Conservation (phyloP, 2,329 filamentous ascomycete species). For the Teratosphaeria nubilosa region DNA sequence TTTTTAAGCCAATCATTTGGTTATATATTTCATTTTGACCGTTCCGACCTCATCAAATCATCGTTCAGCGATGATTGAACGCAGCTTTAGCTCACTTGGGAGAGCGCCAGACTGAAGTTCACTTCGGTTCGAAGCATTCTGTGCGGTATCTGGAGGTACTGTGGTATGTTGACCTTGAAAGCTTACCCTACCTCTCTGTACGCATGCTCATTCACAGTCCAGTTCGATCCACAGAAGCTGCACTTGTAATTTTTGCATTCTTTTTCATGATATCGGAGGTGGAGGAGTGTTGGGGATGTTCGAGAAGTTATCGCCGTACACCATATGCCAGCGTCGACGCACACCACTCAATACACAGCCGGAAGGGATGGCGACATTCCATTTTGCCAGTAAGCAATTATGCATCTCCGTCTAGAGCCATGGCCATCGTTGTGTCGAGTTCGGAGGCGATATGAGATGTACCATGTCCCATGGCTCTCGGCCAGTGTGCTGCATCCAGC, state of each 20-base stretch:
- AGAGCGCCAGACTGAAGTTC: constrained; percentile 29
- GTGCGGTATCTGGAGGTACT: constrained; percentile 24
- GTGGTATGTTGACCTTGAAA: neutral
- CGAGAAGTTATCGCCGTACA: neutral
- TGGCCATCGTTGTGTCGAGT: neutral
- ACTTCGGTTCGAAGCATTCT: constrained; percentile 19
- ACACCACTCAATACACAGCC: neutral
- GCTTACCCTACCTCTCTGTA: no score
- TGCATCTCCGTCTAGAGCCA: neutral
- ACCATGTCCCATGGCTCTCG: neutral
- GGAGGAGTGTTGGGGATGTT: neutral
- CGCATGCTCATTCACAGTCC: neutral
- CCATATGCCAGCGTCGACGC: neutral
- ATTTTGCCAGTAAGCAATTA: neutral
- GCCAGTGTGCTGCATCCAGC: neutral
- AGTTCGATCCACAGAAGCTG: constrained; percentile 3
- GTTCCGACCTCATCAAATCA: neutral
- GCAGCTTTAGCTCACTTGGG: constrained; percentile 28
- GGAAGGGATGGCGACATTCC: neutral
- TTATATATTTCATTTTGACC: neutral
- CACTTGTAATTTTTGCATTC: neutral
- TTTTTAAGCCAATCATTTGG: neutral
- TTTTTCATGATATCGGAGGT: neutral
- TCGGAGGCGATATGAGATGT: no score
- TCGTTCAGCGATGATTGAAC: neutral